phyloP scores from a whole-genome alignment of 371 early-diverging fungal genomes.

The Rhizopus sp. region DNA sequence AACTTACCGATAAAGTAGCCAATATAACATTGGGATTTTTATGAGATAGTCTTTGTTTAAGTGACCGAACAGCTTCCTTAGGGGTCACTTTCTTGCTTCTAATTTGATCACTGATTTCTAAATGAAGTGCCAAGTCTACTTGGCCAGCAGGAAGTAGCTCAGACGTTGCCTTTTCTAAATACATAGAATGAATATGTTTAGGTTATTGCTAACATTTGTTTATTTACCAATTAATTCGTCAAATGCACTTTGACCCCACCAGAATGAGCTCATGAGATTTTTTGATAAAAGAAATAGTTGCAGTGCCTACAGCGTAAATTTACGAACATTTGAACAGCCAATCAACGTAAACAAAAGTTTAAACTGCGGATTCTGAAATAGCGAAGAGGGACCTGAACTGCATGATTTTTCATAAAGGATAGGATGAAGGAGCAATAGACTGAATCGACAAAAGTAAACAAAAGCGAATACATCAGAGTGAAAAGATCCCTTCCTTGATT shows the following conservation, averaged over 20 bases:
- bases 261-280: conserved; percentile 36
- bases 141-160: conserved; percentile 86
- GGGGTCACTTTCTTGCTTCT: conserved; percentile 83
- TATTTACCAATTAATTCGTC: conserved; percentile 48
- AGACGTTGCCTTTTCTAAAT: conserved; percentile 82
- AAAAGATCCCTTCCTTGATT: too few relatives aligned
- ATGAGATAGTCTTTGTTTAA: conserved; percentile 80
- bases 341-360: too few relatives aligned
- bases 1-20: conserved; percentile 78
- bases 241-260: conserved; percentile 47
- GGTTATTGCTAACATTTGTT: not conserved
- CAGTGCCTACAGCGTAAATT: too few relatives aligned
- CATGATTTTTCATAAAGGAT: too few relatives aligned
- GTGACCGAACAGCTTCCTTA: conserved; percentile 74
- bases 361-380: too few relatives aligned
- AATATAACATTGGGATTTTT: conserved; percentile 94
- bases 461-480: too few relatives aligned
- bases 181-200: not conserved
- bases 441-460: too few relatives aligned
- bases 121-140: conserved; percentile 78
- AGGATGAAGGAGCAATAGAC: too few relatives aligned
- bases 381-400: too few relatives aligned
- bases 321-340: too few relatives aligned
- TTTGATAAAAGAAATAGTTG: not conserved
- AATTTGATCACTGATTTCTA: conserved; percentile 93